A percentile compares a stretch with the other conserved stretches of the same genome.
phyloP scores from a whole-genome alignment of 305 asterid species.

The Solanum hybrid region DNA sequence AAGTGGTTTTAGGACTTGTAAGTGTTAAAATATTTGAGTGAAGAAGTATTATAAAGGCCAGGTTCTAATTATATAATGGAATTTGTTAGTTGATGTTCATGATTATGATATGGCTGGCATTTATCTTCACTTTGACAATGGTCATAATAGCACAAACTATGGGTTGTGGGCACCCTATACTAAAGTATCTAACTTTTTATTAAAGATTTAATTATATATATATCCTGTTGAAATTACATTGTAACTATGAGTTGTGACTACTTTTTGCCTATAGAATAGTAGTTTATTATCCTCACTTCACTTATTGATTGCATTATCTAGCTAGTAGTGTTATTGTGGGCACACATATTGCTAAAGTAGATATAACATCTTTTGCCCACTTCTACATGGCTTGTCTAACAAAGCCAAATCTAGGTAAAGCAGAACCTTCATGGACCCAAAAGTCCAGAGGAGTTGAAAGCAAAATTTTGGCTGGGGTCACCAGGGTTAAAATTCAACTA shows the following conservation, averaged over 20 bases:
- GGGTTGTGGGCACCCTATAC: neutral
- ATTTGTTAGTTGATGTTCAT: neutral
- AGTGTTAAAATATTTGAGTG: neutral
- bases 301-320: neutral
- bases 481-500: neutral
- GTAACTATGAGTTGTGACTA: neutral
- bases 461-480: neutral
- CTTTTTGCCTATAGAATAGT: neutral
- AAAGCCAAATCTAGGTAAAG: conserved; percentile 5
- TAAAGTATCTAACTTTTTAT: neutral
- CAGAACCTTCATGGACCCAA: neutral
- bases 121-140: neutral
- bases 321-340: neutral
- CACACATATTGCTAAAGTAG: neutral
- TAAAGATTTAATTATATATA: neutral
- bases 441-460: neutral
- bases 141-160: neutral
- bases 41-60: neutral
- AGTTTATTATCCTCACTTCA: neutral
- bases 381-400: conserved; percentile 4
- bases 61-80: neutral
- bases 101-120: neutral
- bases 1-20: neutral
- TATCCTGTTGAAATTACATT: neutral
- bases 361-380: neutral